These are phyloP conservation scores for Chytriomyces hyalinus DNA, from an alignment of 192 early-diverging fungal species.

Conservation along the genomic window DNA sequence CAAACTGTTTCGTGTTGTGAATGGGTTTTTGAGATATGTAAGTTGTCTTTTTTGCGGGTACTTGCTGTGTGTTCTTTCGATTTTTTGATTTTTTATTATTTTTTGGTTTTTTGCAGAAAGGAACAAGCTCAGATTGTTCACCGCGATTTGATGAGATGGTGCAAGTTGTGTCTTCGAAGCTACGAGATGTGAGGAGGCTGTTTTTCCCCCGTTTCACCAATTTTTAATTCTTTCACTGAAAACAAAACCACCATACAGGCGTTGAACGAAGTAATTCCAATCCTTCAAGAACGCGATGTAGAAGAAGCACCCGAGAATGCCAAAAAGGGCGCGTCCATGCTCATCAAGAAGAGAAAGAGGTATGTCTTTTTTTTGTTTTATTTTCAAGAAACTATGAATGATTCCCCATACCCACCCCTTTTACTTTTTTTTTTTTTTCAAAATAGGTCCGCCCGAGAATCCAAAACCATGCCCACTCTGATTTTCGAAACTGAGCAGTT, in stretches of 20 bases:
- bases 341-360: conserved; percentile 31
- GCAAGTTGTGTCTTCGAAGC: background rate
- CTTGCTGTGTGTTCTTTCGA: background rate
- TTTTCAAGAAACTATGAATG: background rate
- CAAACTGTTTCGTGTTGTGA: conserved; percentile 14
- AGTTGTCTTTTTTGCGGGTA: background rate
- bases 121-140: background rate
- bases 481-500: conserved; percentile 79
- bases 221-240: background rate
- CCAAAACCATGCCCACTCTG: conserved; percentile 72
- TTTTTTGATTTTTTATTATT: background rate
- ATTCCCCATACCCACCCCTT: background rate
- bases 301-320: background rate
- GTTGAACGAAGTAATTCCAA: conserved; percentile 21
- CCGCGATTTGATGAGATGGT: conserved; percentile 5
- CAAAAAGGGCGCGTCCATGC: conserved; percentile 15
- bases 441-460: conserved; percentile 56
- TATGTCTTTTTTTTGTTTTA: background rate
- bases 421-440: background rate
- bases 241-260: background rate
- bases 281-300: conserved; percentile 5
- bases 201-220: background rate
- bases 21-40: conserved; percentile 30
- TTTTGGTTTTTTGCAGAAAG: conserved; percentile 11
- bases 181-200: conserved; percentile 2